Base-by-base conservation (phyloP, 192 early-diverging fungal species). In the Backusella westeae region DNA sequence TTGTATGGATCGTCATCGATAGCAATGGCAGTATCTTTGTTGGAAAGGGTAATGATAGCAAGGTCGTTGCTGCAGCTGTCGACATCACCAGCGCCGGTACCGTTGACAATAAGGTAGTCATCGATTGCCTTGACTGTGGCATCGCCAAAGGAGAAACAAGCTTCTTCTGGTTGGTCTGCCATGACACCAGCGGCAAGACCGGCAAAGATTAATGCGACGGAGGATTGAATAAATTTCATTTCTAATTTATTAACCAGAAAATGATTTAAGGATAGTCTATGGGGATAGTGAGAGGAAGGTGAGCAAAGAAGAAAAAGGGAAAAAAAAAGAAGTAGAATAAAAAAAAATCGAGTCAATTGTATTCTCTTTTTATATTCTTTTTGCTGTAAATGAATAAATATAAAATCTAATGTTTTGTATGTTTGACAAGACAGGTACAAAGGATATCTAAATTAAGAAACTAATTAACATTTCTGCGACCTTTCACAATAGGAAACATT, bases 381-480 rank as follows among this genome's bases (percentile, higher is more conserved):
- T 8, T 23, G 56, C 23, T 63, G 56, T 14, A 23, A 63, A 26
- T 63, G 10, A 59, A 59, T 21, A 63, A 63, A 63, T 12, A 63
- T 32, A 63, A 63, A 49, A 49, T 49, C 42, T 23, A 63, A 29
- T 29, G 21, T 63, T 63, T 29, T 63, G 26, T 29, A 63, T 63
- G 56, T 63, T 63, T 63, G 56, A 63, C 56, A 63, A 63, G 56
- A 63, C 56, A 63, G 9, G 56, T 63, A 63, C 56, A 63, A 59
- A 63, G 56, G 10, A 29, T 29, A 29, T 12, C 56, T 63, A 63
- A 63, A 63, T 63, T 63, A 63, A 63, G 56, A 63, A 63, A 63
- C 4, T 63, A 63, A 63, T 63, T 63, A 63, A 63, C 9, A 1
- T 0, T 49, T 49, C 56, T 63, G 21, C 12, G 56, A 59, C 53